Evolutionary conservation across 441 rosid genomes (phyloP).

Genomic region (Melastoma candidum): DNA sequence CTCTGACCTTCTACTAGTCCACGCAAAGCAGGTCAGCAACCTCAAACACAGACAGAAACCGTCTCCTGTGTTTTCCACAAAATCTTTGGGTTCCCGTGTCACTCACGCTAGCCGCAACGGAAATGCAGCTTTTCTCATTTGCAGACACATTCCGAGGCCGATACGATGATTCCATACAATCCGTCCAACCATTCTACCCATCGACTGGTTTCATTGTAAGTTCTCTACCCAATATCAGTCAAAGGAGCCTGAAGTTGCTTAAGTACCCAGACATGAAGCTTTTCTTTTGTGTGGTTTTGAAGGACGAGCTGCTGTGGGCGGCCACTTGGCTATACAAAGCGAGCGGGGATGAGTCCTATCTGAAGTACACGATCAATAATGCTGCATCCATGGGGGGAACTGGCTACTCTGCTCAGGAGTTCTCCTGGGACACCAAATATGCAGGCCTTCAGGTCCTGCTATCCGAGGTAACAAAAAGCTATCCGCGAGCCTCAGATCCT

Average conservation of each 20-base stretch:
- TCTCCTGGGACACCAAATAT: slow-evolving; percentile 74
- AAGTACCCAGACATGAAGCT: neutral
- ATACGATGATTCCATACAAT: slow-evolving; percentile 43
- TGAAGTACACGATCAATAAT: slow-evolving; percentile 45
- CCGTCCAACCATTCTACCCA: slow-evolving; percentile 43
- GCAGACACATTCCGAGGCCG: slow-evolving; percentile 54
- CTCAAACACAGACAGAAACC: neutral
- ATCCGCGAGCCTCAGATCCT: too few species aligned
- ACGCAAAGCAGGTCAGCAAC: slow-evolving; percentile 59
- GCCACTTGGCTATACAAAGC: slow-evolving; percentile 52
- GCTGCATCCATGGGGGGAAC: slow-evolving; percentile 60
- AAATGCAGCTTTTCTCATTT: slow-evolving; percentile 44
- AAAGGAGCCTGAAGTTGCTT: too few species aligned
- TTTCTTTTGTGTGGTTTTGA: neutral
- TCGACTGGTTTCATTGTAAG: slow-evolving; percentile 48
- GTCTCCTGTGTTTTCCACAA: too few species aligned
- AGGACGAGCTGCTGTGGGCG: slow-evolving; percentile 67
- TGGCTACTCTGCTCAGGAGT: slow-evolving; percentile 53
- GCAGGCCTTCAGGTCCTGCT: slow-evolving; percentile 65
- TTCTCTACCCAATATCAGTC: neutral
- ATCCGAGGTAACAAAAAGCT: slow-evolving; percentile 27
- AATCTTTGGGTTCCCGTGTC: neutral
- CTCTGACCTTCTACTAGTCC: slow-evolving; percentile 48
- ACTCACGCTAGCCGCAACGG: neutral
- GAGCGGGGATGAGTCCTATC: slow-evolving; percentile 38